A percentile compares a stretch with the other conserved stretches of the same genome.
Evolutionary conservation across 2,329 filamentous ascomycete species (phyloP).

Genomic region (Akanthomyces lecanii): DNA sequence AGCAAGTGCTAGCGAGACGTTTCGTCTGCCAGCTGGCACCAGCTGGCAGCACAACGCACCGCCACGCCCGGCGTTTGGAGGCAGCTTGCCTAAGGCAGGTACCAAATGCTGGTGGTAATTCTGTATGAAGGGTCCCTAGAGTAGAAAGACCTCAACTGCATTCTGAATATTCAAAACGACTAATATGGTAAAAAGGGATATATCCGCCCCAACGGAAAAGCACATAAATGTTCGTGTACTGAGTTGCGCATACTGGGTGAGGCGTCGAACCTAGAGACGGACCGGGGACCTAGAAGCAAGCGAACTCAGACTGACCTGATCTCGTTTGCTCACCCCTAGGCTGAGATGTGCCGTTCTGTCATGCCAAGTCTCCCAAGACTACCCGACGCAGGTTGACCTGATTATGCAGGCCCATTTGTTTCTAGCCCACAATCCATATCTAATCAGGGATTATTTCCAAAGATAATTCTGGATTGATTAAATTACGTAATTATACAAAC

Average conservation of each 20-base stretch:
- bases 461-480: no score
- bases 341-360: not conserved
- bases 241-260: not conserved
- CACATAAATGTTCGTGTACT: not conserved
- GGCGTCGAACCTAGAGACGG: no score
- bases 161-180: not conserved
- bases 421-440: no score
- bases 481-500: not conserved
- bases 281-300: not conserved
- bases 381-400: not conserved
- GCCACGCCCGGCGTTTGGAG: not conserved
- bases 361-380: not conserved
- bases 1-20: not conserved
- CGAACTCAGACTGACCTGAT: not conserved
- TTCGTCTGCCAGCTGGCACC: conserved; percentile 10
- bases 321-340: not conserved
- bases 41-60: conserved; percentile 15
- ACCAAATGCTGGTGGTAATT: not conserved
- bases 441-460: not conserved
- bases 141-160: not conserved
- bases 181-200: not conserved
- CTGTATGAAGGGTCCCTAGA: not conserved
- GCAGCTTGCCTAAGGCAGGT: not conserved
- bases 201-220: not conserved
- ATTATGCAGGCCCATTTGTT: not conserved